Conservation (phyloP, 202 grass and related monocot species). For the Musa balbisiana region DNA sequence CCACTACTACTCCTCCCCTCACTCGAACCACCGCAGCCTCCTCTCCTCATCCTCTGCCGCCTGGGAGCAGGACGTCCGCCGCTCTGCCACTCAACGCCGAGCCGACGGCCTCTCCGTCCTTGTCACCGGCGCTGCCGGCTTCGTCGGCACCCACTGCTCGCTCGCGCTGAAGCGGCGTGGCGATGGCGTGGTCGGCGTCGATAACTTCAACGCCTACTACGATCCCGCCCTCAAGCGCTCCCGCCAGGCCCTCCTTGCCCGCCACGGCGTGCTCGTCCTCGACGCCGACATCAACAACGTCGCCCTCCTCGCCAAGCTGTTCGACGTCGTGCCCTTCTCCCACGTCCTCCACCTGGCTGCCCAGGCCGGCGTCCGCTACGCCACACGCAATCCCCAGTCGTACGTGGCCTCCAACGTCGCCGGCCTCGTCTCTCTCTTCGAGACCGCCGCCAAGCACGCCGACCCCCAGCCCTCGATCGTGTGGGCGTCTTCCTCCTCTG, state of each 20-base stretch:
- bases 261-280: neutral
- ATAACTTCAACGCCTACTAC: neutral
- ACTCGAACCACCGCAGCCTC: neutral
- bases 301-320: constrained; percentile 37
- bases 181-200: neutral
- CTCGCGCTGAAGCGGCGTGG: neutral
- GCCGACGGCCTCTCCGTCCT: neutral
- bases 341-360: constrained; percentile 91
- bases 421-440: constrained; percentile 63
- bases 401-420: constrained; percentile 92
- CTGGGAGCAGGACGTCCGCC: neutral
- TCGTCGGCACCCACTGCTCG: neutral
- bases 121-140: neutral
- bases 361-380: constrained; percentile 81
- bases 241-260: neutral
- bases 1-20: neutral
- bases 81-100: neutral
- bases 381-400: constrained; percentile 72
- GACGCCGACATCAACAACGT: constrained; percentile 71
- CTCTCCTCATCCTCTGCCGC: neutral
- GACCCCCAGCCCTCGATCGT: constrained; percentile 84
- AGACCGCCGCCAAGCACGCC: constrained; percentile 62
- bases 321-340: constrained; percentile 60
- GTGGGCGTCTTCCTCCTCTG: constrained; percentile 80
- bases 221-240: neutral